Evolutionary conservation across 441 rosid species (phyloP).

Genomic region (Pelargonium citronellum): DNA sequence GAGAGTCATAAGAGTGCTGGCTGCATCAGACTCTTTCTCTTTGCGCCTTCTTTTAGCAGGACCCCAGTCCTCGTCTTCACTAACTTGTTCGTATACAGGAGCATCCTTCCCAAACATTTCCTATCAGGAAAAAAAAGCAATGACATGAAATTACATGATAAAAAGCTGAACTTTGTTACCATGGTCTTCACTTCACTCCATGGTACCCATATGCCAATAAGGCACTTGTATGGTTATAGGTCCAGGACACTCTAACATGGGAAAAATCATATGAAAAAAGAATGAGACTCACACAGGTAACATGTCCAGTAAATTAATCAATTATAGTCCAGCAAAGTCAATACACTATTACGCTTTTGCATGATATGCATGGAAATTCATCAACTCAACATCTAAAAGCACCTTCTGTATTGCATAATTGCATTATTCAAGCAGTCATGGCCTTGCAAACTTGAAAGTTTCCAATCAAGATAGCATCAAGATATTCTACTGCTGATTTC

Average conservation of each 20-base stretch:
- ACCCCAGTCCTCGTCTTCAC: conserved; percentile 99
- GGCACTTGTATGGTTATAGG: neutral
- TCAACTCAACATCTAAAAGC: neutral
- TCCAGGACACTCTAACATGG: neutral
- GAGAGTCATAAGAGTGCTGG: conserved; percentile 59
- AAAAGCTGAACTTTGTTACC: neutral
- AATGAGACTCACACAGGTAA: neutral
- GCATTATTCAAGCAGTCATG: neutral
- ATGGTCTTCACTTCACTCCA: neutral
- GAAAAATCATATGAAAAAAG: neutral
- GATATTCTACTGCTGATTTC: neutral
- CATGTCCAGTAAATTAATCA: neutral
- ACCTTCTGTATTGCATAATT: neutral
- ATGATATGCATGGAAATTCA: neutral
- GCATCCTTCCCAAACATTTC: conserved; percentile 99
- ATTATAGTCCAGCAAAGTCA: neutral
- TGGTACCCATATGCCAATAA: conserved; percentile 1
- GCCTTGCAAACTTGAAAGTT: neutral
- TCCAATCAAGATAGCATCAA: neutral
- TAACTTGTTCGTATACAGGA: conserved; percentile 55
- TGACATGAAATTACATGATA: conserved; percentile 12
- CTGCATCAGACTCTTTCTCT: conserved; percentile 76
- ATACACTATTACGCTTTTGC: neutral
- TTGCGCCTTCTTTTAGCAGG: conserved; percentile 70
- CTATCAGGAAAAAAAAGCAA: conserved; percentile 31